phyloP scores from a whole-genome alignment of 2,329 filamentous ascomycete species.

The Dendryphion nanum region DNA sequence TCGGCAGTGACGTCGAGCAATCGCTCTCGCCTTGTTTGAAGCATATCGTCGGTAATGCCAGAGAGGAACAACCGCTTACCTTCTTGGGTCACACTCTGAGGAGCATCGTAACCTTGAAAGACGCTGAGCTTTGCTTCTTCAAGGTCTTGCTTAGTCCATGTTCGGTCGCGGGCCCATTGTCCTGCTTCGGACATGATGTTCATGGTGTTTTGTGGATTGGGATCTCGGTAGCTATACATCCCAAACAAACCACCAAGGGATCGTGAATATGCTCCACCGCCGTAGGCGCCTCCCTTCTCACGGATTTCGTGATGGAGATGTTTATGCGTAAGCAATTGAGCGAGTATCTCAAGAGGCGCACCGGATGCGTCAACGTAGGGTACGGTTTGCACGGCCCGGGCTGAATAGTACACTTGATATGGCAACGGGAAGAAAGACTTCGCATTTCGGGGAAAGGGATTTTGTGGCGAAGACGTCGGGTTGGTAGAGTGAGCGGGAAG shows the following conservation, averaged over 20 bases:
- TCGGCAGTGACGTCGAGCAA: constrained; percentile 81
- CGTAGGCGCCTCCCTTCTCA: constrained; percentile 96
- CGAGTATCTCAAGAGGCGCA: constrained; percentile 81
- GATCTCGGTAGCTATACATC: constrained; percentile 96
- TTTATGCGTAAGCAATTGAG: constrained; percentile 92
- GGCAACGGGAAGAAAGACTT: constrained; percentile 92
- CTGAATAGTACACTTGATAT: constrained; percentile 96
- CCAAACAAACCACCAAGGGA: constrained; percentile 83
- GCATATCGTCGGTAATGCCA: constrained; percentile 85
- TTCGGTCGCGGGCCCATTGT: constrained; percentile 74
- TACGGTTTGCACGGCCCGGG: constrained; percentile 75
- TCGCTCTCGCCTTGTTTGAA: constrained; percentile 76
- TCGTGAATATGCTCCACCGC: constrained; percentile 81
- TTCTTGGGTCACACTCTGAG: constrained; percentile 80
- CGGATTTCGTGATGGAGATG: constrained; percentile 96
- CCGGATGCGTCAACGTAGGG: constrained; percentile 75
- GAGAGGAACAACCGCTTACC: constrained; percentile 83
- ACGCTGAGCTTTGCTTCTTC: constrained; percentile 95
- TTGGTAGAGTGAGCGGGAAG: constrained; percentile 48
- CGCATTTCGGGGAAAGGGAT: constrained; percentile 41
- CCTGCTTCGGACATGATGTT: constrained; percentile 82
- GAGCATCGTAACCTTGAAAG: constrained; percentile 90
- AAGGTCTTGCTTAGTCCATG: constrained; percentile 80
- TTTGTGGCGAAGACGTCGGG: constrained; percentile 27
- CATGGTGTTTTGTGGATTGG: constrained; percentile 86